These are phyloP conservation scores for Dactylellina haptotyla DNA, from an alignment of 2,329 filamentous ascomycete genomes.

Conservation along the genomic window DNA sequence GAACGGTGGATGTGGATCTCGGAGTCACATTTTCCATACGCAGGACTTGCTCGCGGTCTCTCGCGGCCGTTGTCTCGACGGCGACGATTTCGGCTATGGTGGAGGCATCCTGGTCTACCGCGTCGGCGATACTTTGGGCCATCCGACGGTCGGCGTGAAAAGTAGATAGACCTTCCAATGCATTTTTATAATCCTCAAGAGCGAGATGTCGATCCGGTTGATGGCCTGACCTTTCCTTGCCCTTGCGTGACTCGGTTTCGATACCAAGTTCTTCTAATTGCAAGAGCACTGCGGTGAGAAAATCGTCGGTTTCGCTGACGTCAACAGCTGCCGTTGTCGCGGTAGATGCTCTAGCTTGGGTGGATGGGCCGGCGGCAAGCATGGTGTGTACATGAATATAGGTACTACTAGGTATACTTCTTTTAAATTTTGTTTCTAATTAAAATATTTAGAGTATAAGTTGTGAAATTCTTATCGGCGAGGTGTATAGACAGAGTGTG, in stretches of 20 bases:
- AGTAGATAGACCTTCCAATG: constrained; percentile 8
- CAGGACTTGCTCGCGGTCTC: constrained; percentile 34
- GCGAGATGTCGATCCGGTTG: constrained; percentile 19
- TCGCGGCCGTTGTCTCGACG: background rate
- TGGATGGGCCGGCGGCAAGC: too few species aligned
- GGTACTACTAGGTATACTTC: too few species aligned
- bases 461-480: too few species aligned
- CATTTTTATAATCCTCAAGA: constrained; percentile 26
- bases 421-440: too few species aligned
- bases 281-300: constrained; percentile 11
- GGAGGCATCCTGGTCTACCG: constrained; percentile 15
- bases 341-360: too few species aligned
- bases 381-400: too few species aligned
- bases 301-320: constrained; percentile 10
- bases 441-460: too few species aligned
- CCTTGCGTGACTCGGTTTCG: constrained; percentile 18
- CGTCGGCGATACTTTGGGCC: constrained; percentile 40
- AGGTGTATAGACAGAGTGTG: too few species aligned
- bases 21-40: constrained; percentile 2
- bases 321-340: too few species aligned
- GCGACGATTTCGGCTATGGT: constrained; percentile 12
- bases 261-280: constrained; percentile 37
- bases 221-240: constrained; percentile 13
- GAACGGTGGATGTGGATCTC: background rate
- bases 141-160: constrained; percentile 27